Evolutionary conservation across 257 asterid genomes (phyloP), one percentile per base, ranked within the genome.

Genomic region (Nicotiana paniculata): DNA sequence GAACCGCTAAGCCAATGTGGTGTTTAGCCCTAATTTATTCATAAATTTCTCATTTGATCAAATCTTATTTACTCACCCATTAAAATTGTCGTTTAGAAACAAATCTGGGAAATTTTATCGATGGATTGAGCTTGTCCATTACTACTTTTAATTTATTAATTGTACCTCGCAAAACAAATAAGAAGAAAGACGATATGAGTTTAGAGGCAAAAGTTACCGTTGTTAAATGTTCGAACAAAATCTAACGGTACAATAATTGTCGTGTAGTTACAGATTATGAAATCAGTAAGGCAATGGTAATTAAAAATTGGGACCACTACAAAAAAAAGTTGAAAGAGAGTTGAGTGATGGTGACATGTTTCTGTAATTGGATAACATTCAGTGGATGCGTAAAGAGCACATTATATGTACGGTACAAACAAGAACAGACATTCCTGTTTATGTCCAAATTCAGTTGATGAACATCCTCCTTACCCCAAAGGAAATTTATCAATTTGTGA

Each of bases 301-400:
- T 3, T 24, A 48, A n/a, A n/a, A 48, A 13, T 48, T 39, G 57
- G 81, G 76, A 24, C 86, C 81, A 58, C 68, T 8, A 79, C 66
- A 57, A n/a, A 57, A 28, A 17, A 74, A 24, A 7, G 61, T 26
- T 77, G 85, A 77, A 85, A 53, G 15, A 16, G 7, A 63, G 62
- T 11, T 63, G 79, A 86, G 53, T 58, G 89, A 86, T n/a, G 77
- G 26, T 77, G 82, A 85, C 81, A 13, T 53, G 54, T 81, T 72
- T 78, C 82, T 84, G 75, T 54, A 81, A 70, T 83, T 83, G 87
- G 86, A 86, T 86, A 83, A 80, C 80, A 77, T 82, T 84, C 80
- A 83, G 72, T 85, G 89, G 81, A 75, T 80, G 77, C 46, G 82
- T 80, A 64, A 55, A 62, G 26, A 21, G 15, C 57, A 63, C 39